phyloP scores from a whole-genome alignment of 202 grass and related monocot species.

The Panicum hallii region DNA sequence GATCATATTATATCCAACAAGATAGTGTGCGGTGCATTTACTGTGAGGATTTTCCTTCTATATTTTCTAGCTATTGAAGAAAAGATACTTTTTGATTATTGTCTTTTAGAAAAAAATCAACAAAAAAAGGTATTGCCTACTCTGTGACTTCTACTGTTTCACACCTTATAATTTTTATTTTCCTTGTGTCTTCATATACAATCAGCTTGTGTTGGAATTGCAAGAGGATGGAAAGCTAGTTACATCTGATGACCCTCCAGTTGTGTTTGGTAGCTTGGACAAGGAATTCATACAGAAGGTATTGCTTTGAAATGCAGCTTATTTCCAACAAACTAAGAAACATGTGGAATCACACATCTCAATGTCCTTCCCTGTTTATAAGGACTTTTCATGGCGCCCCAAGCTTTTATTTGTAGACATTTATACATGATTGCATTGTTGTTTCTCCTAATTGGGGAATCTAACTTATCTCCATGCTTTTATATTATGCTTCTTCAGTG shows the following conservation, averaged over 20 bases:
- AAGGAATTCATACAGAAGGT: conserved; percentile 87
- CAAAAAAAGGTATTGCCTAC: background rate
- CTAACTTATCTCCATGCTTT: background rate
- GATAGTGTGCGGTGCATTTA: background rate
- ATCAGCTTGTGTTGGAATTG: conserved; percentile 93
- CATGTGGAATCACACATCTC: background rate
- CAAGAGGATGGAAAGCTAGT: conserved; percentile 85
- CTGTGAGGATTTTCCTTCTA: background rate
- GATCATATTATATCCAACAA: conserved; percentile 7
- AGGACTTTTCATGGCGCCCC: conserved; percentile 22
- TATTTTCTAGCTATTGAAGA: background rate
- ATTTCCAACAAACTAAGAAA: conserved; percentile 17
- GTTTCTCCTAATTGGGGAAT: background rate
- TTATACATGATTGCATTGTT: conserved; percentile 20
- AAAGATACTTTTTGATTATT: background rate
- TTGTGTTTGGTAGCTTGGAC: conserved; percentile 71
- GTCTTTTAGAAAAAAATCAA: background rate
- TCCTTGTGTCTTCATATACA: conserved; percentile 38
- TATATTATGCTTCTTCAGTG: background rate
- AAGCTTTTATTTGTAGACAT: background rate
- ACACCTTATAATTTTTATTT: conserved; percentile 2
- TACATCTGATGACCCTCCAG: conserved; percentile 87
- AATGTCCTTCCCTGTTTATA: conserved; percentile 3
- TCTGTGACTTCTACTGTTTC: background rate
- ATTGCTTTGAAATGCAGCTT: conserved; percentile 44